phyloP scores from a whole-genome alignment of 129 eudicot species.

The Flaveria linearis region DNA sequence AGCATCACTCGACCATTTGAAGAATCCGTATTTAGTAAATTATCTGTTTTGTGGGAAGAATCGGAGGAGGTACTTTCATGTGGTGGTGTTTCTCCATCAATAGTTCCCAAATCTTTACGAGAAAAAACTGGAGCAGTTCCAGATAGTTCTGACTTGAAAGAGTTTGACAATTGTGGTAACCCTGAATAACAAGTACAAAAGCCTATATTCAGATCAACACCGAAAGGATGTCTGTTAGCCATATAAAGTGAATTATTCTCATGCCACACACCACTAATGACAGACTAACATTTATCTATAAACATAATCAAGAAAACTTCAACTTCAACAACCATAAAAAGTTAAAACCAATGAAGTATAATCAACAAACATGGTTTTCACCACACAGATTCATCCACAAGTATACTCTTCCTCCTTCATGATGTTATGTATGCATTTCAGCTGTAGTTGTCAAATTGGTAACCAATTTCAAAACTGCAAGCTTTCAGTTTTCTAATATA shows the following conservation, averaged over 20 bases:
- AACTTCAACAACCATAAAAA: constrained; percentile 9
- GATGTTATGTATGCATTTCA: too few species aligned
- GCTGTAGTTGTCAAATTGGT: constrained; percentile 5
- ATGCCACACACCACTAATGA: background rate
- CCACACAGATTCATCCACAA: background rate
- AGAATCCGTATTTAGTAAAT: constrained; percentile 32
- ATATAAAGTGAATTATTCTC: background rate
- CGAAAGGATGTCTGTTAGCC: background rate
- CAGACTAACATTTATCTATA: background rate
- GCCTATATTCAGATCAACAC: constrained; percentile 3
- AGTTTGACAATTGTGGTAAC: constrained; percentile 38
- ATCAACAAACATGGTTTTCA: constrained; percentile 9
- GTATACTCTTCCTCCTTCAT: too few species aligned
- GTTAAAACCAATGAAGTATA: constrained; percentile 3
- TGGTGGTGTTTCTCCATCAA: constrained; percentile 36
- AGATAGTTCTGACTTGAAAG: constrained; percentile 37
- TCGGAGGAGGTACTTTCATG: constrained; percentile 29
- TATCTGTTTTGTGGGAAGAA: constrained; percentile 36
- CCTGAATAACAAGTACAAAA: constrained; percentile 42
- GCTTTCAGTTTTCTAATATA: background rate
- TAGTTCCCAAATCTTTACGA: constrained; percentile 37
- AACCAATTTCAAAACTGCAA: constrained; percentile 5
- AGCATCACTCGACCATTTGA: constrained; percentile 91
- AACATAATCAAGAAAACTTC: constrained; percentile 10
- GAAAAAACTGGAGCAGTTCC: constrained; percentile 40